Base-by-base conservation (phyloP, 2,329 filamentous ascomycete species). In the Claviceps humidiphila region DNA sequence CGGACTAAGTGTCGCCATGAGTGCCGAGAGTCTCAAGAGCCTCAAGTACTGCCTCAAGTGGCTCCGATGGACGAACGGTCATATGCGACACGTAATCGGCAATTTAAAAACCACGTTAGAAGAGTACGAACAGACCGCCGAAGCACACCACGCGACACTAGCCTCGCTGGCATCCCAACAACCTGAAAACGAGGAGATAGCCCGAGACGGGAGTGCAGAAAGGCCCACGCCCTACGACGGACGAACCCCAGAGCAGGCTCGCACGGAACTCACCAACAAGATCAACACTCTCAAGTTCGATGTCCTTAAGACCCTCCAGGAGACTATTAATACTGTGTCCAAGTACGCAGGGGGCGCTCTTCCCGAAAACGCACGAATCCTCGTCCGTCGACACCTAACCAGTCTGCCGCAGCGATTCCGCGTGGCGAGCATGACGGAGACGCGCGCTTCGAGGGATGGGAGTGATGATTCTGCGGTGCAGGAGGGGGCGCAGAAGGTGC, bases 281-380 rank as follows among this genome's bases (percentile, higher is more conserved):
- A 87, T 96, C 47, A 80, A 83, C 13, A 74, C 73, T 1, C 72
- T 89, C 46, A 82, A 82, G 60, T 73, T 74, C 5, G 86, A 90
- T 53, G 80, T 93, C 2, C 78, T 95, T 56, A 84, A 85, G 59
- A 85, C 84, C 0, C 75, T 97, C 13, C 87, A 90, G 58, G 81
- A 84, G 51, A 87, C 90, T 34, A 87, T 95, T 41, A 81, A 87
- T 56, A 84, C 86, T 5, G 88, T 98, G 0, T 94, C 87, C 52
- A 88, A 84, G 58, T 95, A 95, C 60, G 87, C 90, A 0, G 90
- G 90, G n/a, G 88, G 89, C 41, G 88, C 90, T 0, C 73, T 98
- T 2, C 91, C 93, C 0, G 87, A 93, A 51, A 95, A 96, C 58
- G 91, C 91, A 0, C 77, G 85, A 38, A 77, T 84, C 24, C 78